These are phyloP conservation scores for Vaccinium darrowii DNA, from an alignment of 148 eudicot genomes.

Conservation along the genomic window DNA sequence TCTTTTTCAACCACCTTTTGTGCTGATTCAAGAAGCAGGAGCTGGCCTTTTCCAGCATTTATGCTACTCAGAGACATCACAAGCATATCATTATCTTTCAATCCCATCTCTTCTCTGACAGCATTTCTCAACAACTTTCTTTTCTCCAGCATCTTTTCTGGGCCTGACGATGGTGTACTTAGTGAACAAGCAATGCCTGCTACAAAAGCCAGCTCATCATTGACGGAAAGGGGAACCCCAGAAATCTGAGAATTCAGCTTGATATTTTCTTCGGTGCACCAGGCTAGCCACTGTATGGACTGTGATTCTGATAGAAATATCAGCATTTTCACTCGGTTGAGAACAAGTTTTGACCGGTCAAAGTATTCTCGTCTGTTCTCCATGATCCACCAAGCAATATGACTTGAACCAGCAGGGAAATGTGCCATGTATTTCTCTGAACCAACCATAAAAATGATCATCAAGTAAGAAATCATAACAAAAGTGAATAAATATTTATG, in stretches of 20 bases:
- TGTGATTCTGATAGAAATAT: constrained; percentile 85
- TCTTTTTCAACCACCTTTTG: constrained; percentile 41
- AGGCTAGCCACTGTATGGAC: constrained; percentile 86
- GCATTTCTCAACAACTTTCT: constrained; percentile 55
- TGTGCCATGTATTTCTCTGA: constrained; percentile 72
- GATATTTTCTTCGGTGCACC: constrained; percentile 86
- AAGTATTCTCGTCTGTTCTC: constrained; percentile 96
- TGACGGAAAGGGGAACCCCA: constrained; percentile 86
- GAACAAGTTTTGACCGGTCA: constrained; percentile 76
- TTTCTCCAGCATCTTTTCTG: constrained; percentile 79
- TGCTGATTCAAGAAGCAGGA: constrained; percentile 87
- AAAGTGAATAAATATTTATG: not conserved
- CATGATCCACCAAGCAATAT: constrained; percentile 99
- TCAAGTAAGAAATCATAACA: not conserved
- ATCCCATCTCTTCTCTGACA: constrained; percentile 87
- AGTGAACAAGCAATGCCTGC: constrained; percentile 86
- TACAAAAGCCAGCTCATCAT: constrained; percentile 92
- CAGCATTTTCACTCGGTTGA: constrained; percentile 82
- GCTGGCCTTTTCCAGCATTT: constrained; percentile 91
- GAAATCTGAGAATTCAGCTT: constrained; percentile 55
- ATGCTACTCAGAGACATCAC: constrained; percentile 86
- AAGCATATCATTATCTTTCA: constrained; percentile 82
- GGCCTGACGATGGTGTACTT: constrained; percentile 70
- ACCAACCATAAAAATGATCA: constrained; percentile 11
- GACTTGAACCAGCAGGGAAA: constrained; percentile 74